phyloP scores from a whole-genome alignment of 495 filamentous ascomycete species.

The Xylaria nigripes region DNA sequence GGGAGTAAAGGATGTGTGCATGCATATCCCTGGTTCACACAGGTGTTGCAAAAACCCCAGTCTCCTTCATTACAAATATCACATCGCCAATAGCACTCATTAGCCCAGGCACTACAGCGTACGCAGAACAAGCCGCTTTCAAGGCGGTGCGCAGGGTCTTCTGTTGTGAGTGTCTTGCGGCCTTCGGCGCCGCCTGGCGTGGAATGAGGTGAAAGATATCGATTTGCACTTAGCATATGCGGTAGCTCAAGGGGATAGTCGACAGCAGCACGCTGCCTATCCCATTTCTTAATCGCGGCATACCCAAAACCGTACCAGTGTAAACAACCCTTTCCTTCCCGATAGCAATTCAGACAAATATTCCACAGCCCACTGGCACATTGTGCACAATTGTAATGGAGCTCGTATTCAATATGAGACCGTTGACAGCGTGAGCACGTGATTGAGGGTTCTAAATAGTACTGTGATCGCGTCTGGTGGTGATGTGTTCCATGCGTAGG shows the following conservation, averaged over 20 bases:
- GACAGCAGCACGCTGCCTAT: constrained; percentile 23
- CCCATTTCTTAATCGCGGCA: constrained; percentile 53
- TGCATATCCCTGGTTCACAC: constrained; percentile 65
- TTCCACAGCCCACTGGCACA: constrained; percentile 66
- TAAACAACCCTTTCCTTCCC: constrained; percentile 60
- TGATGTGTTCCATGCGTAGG: constrained; percentile 20
- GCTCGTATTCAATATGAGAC: constrained; percentile 63
- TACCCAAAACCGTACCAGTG: constrained; percentile 72
- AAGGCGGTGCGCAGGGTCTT: constrained; percentile 58
- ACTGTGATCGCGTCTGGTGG: constrained; percentile 30
- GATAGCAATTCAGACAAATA: constrained; percentile 72
- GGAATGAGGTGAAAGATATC: constrained; percentile 52
- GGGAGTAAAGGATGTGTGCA: constrained; percentile 75
- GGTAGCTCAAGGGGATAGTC: constrained; percentile 38
- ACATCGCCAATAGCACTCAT: constrained; percentile 80
- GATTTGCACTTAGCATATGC: constrained; percentile 59
- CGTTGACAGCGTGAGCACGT: constrained; percentile 60
- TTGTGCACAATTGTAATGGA: constrained; percentile 67
- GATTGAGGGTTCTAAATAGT: constrained; percentile 62
- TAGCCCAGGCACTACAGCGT: constrained; percentile 59
- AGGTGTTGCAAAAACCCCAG: constrained; percentile 82
- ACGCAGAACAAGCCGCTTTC: constrained; percentile 77
- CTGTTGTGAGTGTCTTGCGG: constrained; percentile 46
- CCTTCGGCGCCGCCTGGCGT: constrained; percentile 40
- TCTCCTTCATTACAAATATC: constrained; percentile 76